Evolutionary conservation across 345 rosid species (phyloP).

Genomic region (Gossypium raimondii): DNA sequence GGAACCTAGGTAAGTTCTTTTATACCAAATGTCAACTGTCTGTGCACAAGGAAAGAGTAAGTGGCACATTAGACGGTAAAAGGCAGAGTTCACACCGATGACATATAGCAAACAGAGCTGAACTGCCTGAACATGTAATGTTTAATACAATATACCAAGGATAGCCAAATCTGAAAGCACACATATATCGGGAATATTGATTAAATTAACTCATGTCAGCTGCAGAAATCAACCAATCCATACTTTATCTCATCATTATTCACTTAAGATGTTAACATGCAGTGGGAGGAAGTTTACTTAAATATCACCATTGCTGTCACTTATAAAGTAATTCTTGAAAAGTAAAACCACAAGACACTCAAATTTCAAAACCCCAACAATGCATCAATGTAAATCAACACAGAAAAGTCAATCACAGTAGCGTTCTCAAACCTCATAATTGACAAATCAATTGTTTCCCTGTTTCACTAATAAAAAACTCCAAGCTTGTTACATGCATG

Average conservation of each 20-base stretch:
- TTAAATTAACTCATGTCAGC: neutral
- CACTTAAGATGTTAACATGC: neutral
- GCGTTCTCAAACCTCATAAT: neutral
- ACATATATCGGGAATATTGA: neutral
- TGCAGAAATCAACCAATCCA: neutral
- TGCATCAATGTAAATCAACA: neutral
- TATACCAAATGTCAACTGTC: neutral
- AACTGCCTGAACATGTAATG: neutral
- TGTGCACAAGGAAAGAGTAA: neutral
- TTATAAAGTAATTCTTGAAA: neutral
- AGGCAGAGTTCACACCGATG: neutral
- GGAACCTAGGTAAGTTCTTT: neutral
- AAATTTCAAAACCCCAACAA: neutral
- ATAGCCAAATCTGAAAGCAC: neutral
- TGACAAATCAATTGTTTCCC: neutral
- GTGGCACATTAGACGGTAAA: neutral
- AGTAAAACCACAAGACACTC: neutral
- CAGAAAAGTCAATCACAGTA: neutral
- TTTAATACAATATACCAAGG: neutral
- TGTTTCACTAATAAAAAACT: neutral
- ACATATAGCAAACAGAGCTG: neutral
- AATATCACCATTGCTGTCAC: neutral
- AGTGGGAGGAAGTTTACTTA: neutral
- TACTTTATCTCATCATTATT: neutral
- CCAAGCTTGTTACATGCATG: constrained; percentile 4